Conservation (phyloP, 176 grass and related monocot genomes). For the Typha latifolia region DNA sequence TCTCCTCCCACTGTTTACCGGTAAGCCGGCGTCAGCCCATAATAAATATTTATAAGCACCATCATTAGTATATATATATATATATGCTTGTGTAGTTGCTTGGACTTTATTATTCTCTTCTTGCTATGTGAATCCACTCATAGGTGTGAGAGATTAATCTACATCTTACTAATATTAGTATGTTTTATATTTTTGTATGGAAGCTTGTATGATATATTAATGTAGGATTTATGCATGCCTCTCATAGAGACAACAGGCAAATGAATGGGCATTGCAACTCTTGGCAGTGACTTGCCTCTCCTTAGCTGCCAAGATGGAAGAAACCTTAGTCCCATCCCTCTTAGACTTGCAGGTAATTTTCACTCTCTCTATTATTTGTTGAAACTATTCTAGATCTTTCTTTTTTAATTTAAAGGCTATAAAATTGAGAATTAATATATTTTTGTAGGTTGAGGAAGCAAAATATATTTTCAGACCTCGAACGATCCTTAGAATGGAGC, state of each 20-base stretch:
- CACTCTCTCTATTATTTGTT: neutral
- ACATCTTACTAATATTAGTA: neutral
- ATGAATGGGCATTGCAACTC: constrained; percentile 94
- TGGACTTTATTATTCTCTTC: too few relatives aligned
- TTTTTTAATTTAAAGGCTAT: neutral
- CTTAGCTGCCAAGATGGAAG: constrained; percentile 94
- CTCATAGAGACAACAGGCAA: constrained; percentile 41
- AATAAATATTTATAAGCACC: neutral
- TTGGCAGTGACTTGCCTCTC: constrained; percentile 92
- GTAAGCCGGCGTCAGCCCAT: constrained; percentile 21
- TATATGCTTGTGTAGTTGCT: too few relatives aligned
- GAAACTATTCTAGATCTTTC: neutral
- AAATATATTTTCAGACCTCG: constrained; percentile 54
- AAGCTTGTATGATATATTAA: neutral
- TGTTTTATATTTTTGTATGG: neutral
- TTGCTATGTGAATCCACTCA: too few relatives aligned
- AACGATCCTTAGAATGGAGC: constrained; percentile 71
- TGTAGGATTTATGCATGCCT: neutral
- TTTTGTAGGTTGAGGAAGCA: constrained; percentile 49
- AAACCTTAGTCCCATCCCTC: constrained; percentile 70
- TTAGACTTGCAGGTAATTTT: constrained; percentile 74
- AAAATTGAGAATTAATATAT: constrained; percentile 1
- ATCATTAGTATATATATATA: neutral
- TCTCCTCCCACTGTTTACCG: constrained; percentile 59
- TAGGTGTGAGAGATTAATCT: too few relatives aligned